Evolutionary conservation across 1,284 basidiomycete genomes (phyloP).

Genomic region (Singerocomus inundabilis): DNA sequence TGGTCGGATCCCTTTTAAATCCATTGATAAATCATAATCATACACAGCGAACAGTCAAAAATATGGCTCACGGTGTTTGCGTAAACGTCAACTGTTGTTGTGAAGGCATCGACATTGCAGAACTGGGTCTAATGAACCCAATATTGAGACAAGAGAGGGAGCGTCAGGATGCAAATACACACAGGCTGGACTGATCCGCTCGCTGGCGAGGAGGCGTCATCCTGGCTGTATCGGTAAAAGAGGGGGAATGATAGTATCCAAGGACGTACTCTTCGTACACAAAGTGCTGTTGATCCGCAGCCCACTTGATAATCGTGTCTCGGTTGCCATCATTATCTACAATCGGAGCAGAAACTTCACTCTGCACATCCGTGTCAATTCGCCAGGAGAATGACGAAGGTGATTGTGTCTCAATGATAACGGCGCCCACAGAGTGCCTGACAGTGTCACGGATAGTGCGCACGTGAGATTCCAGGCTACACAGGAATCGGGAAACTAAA

Average conservation of each 20-base stretch:
- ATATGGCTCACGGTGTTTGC: neutral
- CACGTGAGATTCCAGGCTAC: neutral
- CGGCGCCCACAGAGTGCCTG: constrained; percentile 3
- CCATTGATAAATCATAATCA: too few species aligned
- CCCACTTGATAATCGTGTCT: constrained; percentile 5
- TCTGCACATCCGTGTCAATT: constrained; percentile 4
- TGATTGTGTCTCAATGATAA: neutral
- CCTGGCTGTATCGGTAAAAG: too few species aligned
- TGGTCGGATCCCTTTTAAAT: neutral
- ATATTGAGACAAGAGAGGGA: too few species aligned
- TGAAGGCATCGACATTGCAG: too few species aligned
- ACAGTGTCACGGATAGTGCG: neutral
- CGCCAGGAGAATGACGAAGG: constrained; percentile 6
- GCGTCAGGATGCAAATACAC: too few species aligned
- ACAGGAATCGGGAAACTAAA: neutral
- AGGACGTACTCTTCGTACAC: neutral
- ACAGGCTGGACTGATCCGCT: neutral
- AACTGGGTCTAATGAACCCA: too few species aligned
- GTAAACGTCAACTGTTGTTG: neutral
- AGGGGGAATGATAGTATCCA: too few species aligned
- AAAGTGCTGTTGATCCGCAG: neutral
- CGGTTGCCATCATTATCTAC: neutral
- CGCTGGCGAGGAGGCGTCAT: neutral
- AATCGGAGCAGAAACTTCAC: neutral
- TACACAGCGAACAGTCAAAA: too few species aligned